Evolutionary conservation across 768 basidiomycete species (phyloP).

Genomic region (Cantharellus cinnabarinus): DNA sequence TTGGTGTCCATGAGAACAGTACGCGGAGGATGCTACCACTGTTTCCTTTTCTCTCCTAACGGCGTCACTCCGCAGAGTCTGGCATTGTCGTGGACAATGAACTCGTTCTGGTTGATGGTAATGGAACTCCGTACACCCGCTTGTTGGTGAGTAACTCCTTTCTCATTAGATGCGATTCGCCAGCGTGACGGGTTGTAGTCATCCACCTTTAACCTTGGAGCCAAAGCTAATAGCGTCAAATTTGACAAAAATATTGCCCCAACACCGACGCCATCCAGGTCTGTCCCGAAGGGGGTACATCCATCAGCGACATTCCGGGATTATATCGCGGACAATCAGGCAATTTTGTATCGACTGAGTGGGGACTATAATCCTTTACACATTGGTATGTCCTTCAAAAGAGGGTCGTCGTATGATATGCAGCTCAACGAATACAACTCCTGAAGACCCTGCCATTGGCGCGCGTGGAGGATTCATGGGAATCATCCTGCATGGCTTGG

Average conservation of each 20-base stretch:
- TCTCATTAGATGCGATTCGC: not conserved
- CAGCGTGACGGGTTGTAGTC: conserved; percentile 18
- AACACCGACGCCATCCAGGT: conserved; percentile 30
- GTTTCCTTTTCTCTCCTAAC: not conserved
- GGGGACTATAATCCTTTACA: conserved; percentile 69
- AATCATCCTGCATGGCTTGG: conserved; percentile 69
- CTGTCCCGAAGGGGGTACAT: conserved; percentile 36
- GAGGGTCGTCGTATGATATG: not conserved
- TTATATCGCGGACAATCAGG: conserved; percentile 40
- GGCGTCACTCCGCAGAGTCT: conserved; percentile 27
- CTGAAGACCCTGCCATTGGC: conserved; percentile 53
- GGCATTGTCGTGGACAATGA: conserved; percentile 56
- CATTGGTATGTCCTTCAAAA: conserved; percentile 26
- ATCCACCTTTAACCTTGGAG: conserved; percentile 50
- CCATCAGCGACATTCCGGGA: conserved; percentile 43
- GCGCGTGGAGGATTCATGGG: conserved; percentile 58
- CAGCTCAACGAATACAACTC: not conserved
- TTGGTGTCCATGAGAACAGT: conserved; percentile 71
- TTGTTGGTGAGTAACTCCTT: conserved; percentile 28
- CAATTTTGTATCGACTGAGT: conserved; percentile 48
- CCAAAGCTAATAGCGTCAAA: conserved; percentile 38
- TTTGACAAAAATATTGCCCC: conserved; percentile 42
- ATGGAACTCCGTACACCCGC: conserved; percentile 37
- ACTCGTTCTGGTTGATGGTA: conserved; percentile 37
- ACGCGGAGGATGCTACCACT: not conserved